A percentile compares a stretch with the other conserved stretches of the same genome.
phyloP scores from a whole-genome alignment of 257 asterid genomes.

The Solanum virginianum region DNA sequence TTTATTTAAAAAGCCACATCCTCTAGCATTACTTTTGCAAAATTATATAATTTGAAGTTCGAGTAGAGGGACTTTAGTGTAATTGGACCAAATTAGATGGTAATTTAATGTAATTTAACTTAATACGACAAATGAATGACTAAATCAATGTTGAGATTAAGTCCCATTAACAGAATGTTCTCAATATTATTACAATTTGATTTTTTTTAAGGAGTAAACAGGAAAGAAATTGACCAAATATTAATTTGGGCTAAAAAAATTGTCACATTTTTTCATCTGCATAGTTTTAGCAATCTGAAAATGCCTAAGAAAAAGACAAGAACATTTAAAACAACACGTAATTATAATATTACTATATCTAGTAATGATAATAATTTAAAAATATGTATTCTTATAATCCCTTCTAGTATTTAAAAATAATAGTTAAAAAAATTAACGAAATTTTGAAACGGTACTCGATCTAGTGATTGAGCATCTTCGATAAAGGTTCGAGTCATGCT shows the following conservation, averaged over 20 bases:
- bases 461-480: neutral
- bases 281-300: neutral
- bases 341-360: neutral
- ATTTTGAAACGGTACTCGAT: neutral
- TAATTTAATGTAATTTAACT: neutral
- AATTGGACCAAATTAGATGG: neutral
- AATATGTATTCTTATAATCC: neutral
- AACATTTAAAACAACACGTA: neutral
- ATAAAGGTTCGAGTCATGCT: neutral
- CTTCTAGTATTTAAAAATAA: neutral
- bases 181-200: neutral
- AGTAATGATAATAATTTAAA: neutral
- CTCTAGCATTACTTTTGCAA: neutral
- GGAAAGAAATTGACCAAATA: neutral
- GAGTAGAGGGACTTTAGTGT: neutral
- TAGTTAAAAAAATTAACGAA: neutral
- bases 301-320: neutral
- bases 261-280: neutral
- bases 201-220: neutral
- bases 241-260: neutral
- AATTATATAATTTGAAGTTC: neutral
- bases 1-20: too few species aligned
- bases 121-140: neutral
- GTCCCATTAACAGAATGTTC: too few species aligned
- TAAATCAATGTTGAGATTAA: neutral